Base-by-base conservation (phyloP, 2,329 filamentous ascomycete genomes). In the Stachybotrys chartarum region DNA sequence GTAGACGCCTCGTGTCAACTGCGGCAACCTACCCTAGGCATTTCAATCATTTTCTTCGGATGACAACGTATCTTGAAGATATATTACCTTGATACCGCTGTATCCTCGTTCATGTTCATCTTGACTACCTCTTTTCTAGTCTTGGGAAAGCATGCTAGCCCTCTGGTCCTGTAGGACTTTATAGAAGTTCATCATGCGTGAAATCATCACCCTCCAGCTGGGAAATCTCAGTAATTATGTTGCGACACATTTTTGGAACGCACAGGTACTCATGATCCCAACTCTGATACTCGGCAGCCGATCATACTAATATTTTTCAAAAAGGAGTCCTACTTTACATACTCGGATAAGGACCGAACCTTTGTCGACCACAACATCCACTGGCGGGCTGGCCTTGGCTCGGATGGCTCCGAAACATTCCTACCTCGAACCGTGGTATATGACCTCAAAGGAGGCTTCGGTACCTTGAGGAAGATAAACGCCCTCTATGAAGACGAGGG, bases 301-400 rank as follows among this genome's bases (percentile, higher is more conserved):
- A 3, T 10, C 35, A 42, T 42, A 2, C 14, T 10, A 42, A 10
- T 5, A 42, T 10, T 42, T 42, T 6, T 5, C 14, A 10, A 42
- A 42, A 59, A 96, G 88, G 94, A 99, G 78, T 96, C 93, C 1
- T 99, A 99, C 73, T 97, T 97, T 68, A 97, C 92, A 14, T 97
- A 97, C 66, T 79, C 78, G 1, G 76, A 81, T 50, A 58, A 72
- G n/a, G 66, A 69, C 11, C 57, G 64, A 14, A 63, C 70, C 0
- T 58, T 58, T 3, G 59, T 75, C 1, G 69, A 75, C 48, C 78
- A 86, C 59, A 77, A 89, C 67, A 78, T 97, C 52, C 91, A 96
- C 69, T 99, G 96, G 74, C 82, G 93, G 16, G 80, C 89, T 0
- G 94, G 94, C 3, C 69, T 95, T 56, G 91, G 88, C 18, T 84